Conservation (phyloP, 352 stramenopile species). For the Phytophthora nicotianae region DNA sequence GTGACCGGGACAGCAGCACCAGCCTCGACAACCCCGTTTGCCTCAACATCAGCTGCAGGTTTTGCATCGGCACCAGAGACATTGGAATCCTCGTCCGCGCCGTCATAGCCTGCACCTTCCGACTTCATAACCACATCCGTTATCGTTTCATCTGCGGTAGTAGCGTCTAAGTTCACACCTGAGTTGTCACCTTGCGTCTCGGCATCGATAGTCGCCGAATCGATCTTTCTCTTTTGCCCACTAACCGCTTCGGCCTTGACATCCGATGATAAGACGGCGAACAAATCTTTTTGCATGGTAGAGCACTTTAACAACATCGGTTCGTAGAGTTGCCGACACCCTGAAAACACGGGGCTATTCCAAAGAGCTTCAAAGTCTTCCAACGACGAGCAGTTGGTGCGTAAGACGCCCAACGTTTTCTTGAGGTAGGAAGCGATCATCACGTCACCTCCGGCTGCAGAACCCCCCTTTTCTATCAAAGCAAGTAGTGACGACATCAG, state of each 20-base stretch:
- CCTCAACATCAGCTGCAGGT: background rate
- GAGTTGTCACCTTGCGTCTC: slow-evolving; percentile 5
- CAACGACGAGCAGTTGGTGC: slow-evolving; percentile 48
- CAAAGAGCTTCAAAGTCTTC: slow-evolving; percentile 72
- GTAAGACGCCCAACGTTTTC: slow-evolving; percentile 52
- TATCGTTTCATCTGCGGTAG: background rate
- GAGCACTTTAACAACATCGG: slow-evolving; percentile 54
- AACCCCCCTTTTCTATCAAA: slow-evolving; percentile 50
- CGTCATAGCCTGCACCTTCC: background rate
- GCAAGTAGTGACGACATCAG: slow-evolving; percentile 51
- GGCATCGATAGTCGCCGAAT: background rate
- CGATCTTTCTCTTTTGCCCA: slow-evolving; percentile 12
- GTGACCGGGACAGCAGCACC: background rate
- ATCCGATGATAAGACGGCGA: slow-evolving; percentile 28
- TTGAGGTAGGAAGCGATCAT: slow-evolving; percentile 52
- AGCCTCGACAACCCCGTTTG: background rate
- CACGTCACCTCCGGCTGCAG: slow-evolving; percentile 17
- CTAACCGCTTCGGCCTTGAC: slow-evolving; percentile 19
- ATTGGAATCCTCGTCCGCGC: slow-evolving; percentile 11
- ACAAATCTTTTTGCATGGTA: slow-evolving; percentile 38
- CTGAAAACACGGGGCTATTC: slow-evolving; percentile 55
- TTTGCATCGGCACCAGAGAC: slow-evolving; percentile 7
- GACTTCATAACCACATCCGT: background rate
- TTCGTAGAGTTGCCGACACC: slow-evolving; percentile 66
- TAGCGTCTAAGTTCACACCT: slow-evolving; percentile 9